These are phyloP conservation scores for Colletotrichum karsti DNA, from an alignment of 2,329 filamentous ascomycete genomes.

Conservation along the genomic window DNA sequence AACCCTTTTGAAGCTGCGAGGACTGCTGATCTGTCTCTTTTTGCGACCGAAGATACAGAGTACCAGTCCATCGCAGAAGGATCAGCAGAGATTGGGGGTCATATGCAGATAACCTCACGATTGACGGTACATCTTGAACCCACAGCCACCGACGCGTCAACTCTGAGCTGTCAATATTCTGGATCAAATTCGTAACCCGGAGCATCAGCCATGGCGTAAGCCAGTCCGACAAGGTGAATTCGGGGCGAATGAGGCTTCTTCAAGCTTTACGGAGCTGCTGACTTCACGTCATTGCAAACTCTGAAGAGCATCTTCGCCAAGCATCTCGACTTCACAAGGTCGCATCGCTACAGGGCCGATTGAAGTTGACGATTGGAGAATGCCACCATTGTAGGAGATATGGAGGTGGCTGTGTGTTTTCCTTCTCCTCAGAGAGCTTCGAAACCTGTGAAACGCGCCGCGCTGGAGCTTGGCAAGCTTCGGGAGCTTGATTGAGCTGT, in stretches of 20 bases:
- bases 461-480: neutral
- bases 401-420: neutral
- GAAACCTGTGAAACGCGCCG: neutral
- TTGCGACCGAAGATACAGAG: neutral
- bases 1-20: neutral
- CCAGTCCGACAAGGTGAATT: too few species aligned
- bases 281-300: neutral
- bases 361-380: too few species aligned
- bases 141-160: neutral
- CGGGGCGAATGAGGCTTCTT: too few species aligned
- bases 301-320: neutral
- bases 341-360: neutral
- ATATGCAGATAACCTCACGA: neutral
- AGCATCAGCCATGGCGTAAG: neutral
- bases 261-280: too few species aligned
- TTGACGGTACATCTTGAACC: neutral
- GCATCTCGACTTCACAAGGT: neutral
- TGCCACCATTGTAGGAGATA: too few species aligned
- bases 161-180: neutral
- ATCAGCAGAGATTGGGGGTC: neutral
- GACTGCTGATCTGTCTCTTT: constrained; percentile 9
- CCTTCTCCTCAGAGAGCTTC: neutral
- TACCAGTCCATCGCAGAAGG: neutral
- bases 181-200: neutral
- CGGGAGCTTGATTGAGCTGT: neutral